Base-by-base conservation (phyloP, 495 filamentous ascomycete genomes). In the Elasticomyces elasticus region DNA sequence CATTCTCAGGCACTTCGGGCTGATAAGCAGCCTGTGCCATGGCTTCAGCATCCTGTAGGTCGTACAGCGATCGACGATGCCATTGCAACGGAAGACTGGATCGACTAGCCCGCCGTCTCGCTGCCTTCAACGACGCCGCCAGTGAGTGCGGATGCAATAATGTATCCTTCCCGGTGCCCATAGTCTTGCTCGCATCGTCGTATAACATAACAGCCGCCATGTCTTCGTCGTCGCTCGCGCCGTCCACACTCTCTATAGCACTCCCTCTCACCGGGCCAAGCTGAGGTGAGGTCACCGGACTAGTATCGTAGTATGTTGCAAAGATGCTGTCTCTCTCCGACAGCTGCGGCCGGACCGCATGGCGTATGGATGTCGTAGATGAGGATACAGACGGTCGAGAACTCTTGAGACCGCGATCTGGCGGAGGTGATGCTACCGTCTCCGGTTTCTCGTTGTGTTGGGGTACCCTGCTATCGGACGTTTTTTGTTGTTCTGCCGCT, bases 291-390 rank as follows among this genome's bases (percentile, higher is more conserved):
- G 76, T 66, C 58, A 72, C 71, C 55, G 79, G 77, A 61, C 68
- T 76, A 52, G 76, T 76, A 40, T 74, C 71, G 61, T 82, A 82
- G 54, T 79, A 74, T 1, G 79, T 81, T 40, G 80, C 79, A 60
- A 81, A 82, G 64, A 82, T 82, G 64, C 76, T 79, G 53, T 83
- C 80, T 51, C 80, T 66, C 60, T 83, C 79, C 12, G 77, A 78
- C 60, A 82, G 65, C 64, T 78, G 78, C 25, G 77, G 78, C 37
- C 49, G 55, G 17, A 55, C 56, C 11, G 56, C 56, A 60, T 60
- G 25, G 13, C 49, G 43, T 10, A 60, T 10, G 19, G 20, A 31
- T 19, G 42, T 19, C 2, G 41, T 38, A 2, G 40, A 27, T 26
- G 30, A 33, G 22, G 44, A 41, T 1, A 31, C 20, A 27, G 45